Percentiles rank a stretch among this genome's conserved stretches.
phyloP scores from a whole-genome alignment of 805 yeast species.

The Candida dajiaensis region DNA sequence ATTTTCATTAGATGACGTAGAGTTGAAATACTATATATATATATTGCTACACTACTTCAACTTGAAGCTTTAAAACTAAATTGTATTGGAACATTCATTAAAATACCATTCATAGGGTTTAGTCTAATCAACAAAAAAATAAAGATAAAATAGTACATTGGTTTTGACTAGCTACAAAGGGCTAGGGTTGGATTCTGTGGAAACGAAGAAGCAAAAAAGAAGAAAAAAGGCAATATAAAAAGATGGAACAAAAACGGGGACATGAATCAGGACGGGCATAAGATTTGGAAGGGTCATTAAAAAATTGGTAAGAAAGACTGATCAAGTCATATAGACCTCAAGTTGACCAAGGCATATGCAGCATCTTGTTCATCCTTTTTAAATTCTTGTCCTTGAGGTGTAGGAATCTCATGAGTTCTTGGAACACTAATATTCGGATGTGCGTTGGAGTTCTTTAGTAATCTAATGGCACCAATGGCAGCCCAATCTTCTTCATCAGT shows the following conservation, averaged over 20 bases:
- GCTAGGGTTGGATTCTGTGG: neutral
- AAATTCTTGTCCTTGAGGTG: conserved; percentile 9
- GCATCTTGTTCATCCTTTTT: conserved; percentile 45
- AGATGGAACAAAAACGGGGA: neutral
- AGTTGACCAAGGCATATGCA: conserved; percentile 59
- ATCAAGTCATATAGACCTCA: conserved; percentile 28
- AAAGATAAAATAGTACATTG: no score
- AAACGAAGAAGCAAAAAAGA: neutral
- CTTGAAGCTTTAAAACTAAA: no score
- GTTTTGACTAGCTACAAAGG: no score
- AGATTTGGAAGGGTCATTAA: neutral
- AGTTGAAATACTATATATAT: no score
- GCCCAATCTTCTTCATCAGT: conserved; percentile 99
- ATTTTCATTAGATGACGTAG: neutral
- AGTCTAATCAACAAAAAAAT: no score
- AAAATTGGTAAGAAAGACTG: neutral
- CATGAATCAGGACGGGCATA: neutral
- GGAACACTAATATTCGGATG: conserved; percentile 5
- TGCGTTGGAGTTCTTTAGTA: conserved; percentile 32
- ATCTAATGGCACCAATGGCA: conserved; percentile 71
- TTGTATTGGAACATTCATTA: neutral
- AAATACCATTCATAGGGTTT: no score
- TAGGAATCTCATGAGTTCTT: conserved; percentile 2
- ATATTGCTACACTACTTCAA: no score
- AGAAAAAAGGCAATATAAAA: neutral